Percentiles rank a stretch among this genome's conserved stretches.
These are phyloP conservation scores for Xerocomellus chrysenteron DNA, from an alignment of 768 basidiomycete species.

Conservation along the genomic window DNA sequence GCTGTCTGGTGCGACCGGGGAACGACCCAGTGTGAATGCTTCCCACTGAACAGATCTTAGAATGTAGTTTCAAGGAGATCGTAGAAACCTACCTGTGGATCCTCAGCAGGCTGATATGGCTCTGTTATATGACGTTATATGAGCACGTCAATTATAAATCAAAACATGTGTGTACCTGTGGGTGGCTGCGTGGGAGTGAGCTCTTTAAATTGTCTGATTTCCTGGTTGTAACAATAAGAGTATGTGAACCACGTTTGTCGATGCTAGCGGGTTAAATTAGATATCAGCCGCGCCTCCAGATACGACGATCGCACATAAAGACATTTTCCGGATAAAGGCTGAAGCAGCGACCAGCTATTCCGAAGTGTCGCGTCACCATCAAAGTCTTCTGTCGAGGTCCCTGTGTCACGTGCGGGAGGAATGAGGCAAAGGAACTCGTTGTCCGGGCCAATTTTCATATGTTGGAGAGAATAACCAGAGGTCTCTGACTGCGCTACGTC, in stretches of 20 bases:
- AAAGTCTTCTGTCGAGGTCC: conserved; percentile 49
- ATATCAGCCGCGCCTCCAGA: conserved; percentile 26
- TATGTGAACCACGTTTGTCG: conserved; percentile 97
- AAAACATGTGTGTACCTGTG: conserved; percentile 49
- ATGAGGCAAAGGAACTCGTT: conserved; percentile 78
- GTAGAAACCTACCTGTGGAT: conserved; percentile 63
- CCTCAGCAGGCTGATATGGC: conserved; percentile 78
- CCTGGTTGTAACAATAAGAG: conserved; percentile 90
- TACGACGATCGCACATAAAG: conserved; percentile 68
- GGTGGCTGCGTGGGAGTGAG: conserved; percentile 61
- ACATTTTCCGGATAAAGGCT: conserved; percentile 76
- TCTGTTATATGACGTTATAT: conserved; percentile 43
- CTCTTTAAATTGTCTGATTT: conserved; percentile 96
- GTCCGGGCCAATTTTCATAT: conserved; percentile 69
- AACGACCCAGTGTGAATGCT: conserved; percentile 74
- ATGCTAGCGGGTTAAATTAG: conserved; percentile 50
- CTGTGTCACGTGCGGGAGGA: conserved; percentile 55
- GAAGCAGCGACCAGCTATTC: conserved; percentile 79
- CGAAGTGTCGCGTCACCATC: conserved; percentile 64
- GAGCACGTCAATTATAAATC: conserved; percentile 20
- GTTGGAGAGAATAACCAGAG: conserved; percentile 58
- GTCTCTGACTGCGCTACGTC: conserved; percentile 23
- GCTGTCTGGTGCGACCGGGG: conserved; percentile 57
- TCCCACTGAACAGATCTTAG: conserved; percentile 54
- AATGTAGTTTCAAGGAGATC: conserved; percentile 23